Base-by-base conservation (phyloP, 2,329 filamentous ascomycete species). In the Pezicula neosporulosa region DNA sequence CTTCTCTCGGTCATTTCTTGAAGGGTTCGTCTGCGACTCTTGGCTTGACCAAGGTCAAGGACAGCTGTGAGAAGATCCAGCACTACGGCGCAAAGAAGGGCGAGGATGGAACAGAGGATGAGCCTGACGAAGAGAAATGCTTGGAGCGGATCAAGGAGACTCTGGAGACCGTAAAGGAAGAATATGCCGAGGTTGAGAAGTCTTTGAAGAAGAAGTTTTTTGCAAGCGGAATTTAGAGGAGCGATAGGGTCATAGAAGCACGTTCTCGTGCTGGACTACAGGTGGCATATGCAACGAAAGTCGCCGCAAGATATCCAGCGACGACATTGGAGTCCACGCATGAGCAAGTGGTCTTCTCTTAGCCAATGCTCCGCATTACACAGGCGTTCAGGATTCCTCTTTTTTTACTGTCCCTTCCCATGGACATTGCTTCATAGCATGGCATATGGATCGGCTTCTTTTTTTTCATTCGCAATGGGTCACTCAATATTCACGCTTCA, bases 11-110 rank as follows among this genome's bases (percentile, higher is more conserved):
- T 39, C 94, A 99, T 73, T 99, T 96, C 74, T 80, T 99, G 61
- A 99, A 99, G 74, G 94, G 94, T 54, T 97, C 93, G 6, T 97
- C 93, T 8, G 93, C 94, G 37, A 97, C 94, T 4, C 81, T 99
- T 49, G 94, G 94, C 43, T 81, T 97, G 50, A 86, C 82, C 63
- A 95, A 95, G 70, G 87, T 99, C 63, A 89, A 90, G 69, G 91
- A 97, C 65, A 87, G 84, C 56, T 99, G 94, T 74, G 92, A 97
- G 73, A 91, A 95, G 77, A 97, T 99, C 64, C 93, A 99, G 71
- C 87, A 96, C 66, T 95, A 86, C 68, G 93, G 93, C 60, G 87
- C 88, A 64, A 78, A 81, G 63, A 90, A 92, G 71, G 91, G 93
- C 61, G 82, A 89, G 54, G 86, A 88, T 41, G 91, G 91, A 39